Evolutionary conservation across 2,329 filamentous ascomycete species (phyloP).

Genomic region (Exophiala aquamarina): DNA sequence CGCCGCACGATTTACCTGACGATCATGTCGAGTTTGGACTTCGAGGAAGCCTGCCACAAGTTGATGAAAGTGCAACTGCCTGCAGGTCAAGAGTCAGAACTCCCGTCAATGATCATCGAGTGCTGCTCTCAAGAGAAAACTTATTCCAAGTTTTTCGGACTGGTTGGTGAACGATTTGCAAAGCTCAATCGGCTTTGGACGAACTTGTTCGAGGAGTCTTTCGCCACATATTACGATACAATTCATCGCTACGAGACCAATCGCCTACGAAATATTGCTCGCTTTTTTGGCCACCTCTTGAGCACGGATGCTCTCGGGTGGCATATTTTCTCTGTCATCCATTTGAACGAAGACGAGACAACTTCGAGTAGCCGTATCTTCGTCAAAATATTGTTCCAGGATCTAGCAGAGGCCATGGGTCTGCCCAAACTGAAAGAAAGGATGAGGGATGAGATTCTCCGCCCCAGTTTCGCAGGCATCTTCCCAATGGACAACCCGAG

Average conservation of each 20-base stretch:
- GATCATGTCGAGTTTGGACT: conserved; percentile 93
- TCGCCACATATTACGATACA: conserved; percentile 92
- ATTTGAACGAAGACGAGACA: conserved; percentile 94
- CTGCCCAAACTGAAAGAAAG: conserved; percentile 75
- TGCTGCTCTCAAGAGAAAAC: conserved; percentile 96
- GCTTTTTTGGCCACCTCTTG: conserved; percentile 90
- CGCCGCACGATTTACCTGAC: conserved; percentile 94
- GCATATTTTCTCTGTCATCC: conserved; percentile 82
- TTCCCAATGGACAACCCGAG: conserved; percentile 88
- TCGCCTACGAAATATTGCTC: conserved; percentile 87
- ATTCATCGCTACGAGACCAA: conserved; percentile 98
- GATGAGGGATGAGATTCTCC: conserved; percentile 74
- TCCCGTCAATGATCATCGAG: conserved; percentile 96
- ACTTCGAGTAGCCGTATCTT: conserved; percentile 97
- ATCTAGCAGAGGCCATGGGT: conserved; percentile 82
- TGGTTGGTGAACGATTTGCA: conserved; percentile 91
- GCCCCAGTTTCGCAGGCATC: conserved; percentile 75
- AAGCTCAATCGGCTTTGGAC: conserved; percentile 95
- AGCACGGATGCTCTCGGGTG: conserved; percentile 86
- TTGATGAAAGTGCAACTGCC: conserved; percentile 92
- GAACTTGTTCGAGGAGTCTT: conserved; percentile 86
- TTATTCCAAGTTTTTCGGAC: conserved; percentile 94
- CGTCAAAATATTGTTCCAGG: conserved; percentile 95
- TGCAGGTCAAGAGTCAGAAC: conserved; percentile 78
- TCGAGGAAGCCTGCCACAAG: conserved; percentile 97